Conservation (phyloP, 805 yeast genomes). For the Pichia rugopelliculosa region DNA sequence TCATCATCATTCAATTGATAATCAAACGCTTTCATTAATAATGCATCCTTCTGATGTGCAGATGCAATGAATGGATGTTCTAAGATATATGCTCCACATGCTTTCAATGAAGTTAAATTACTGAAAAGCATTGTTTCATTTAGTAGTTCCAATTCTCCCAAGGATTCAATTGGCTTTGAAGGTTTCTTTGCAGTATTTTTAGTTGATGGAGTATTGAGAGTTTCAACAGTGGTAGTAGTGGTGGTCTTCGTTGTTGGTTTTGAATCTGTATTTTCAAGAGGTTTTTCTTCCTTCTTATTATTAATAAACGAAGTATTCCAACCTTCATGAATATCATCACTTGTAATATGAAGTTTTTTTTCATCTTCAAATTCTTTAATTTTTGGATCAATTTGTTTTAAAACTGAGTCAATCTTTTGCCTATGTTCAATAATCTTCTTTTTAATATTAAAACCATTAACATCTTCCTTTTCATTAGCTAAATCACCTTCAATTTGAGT, state of each 20-base stretch:
- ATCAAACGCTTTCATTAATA: constrained; percentile 90
- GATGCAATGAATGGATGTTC: constrained; percentile 62
- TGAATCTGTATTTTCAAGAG: background rate
- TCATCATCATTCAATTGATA: constrained; percentile 59
- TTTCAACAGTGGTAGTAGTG: background rate
- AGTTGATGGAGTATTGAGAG: constrained; percentile 15
- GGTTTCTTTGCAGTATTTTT: constrained; percentile 16
- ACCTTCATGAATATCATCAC: constrained; percentile 89
- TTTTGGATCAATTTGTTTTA: constrained; percentile 57
- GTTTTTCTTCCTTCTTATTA: constrained; percentile 26
- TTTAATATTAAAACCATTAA: constrained; percentile 30
- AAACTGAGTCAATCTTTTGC: constrained; percentile 58
- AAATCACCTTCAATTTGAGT: constrained; percentile 65
- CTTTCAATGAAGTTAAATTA: constrained; percentile 40
- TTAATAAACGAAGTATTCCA: constrained; percentile 81
- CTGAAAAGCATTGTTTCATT: constrained; percentile 65
- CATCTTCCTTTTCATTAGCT: constrained; percentile 39
- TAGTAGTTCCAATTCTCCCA: constrained; percentile 47
- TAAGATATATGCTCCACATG: constrained; percentile 45
- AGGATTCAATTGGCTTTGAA: constrained; percentile 27
- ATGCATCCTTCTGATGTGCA: constrained; percentile 83
- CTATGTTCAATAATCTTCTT: constrained; percentile 53
- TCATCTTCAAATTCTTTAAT: constrained; percentile 62
- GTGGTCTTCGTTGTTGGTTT: background rate
- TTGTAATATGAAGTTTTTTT: constrained; percentile 66